Conservation (phyloP, 179 eudicot genomes). For the Dionaea muscipula region DNA sequence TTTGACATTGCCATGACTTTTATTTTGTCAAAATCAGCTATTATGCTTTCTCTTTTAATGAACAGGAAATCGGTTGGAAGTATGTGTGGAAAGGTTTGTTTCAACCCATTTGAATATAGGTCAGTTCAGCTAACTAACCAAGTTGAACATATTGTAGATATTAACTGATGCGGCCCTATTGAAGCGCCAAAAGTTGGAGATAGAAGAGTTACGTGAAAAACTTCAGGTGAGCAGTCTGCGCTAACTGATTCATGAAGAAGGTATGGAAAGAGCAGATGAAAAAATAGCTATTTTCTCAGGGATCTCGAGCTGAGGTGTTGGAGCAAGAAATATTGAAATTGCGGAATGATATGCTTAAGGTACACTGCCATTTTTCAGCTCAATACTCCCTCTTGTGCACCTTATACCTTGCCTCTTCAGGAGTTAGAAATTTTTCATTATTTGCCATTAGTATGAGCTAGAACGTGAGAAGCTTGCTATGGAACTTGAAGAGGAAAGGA, state of each 20-base stretch:
- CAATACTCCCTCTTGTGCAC: neutral
- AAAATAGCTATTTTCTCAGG: constrained; percentile 29
- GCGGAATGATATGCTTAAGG: constrained; percentile 90
- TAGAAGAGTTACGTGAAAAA: constrained; percentile 69
- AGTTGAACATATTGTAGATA: constrained; percentile 36
- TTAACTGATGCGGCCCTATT: constrained; percentile 86
- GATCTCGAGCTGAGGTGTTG: constrained; percentile 71
- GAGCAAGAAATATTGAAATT: constrained; percentile 82
- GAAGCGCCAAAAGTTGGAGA: constrained; percentile 82
- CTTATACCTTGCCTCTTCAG: neutral
- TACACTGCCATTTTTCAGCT: constrained; percentile 12
- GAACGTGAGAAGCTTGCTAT: constrained; percentile 74
- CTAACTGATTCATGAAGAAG: neutral
- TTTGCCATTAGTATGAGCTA: constrained; percentile 59
- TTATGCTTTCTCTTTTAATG: too few species aligned
- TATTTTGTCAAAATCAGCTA: too few species aligned
- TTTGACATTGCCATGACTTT: too few species aligned
- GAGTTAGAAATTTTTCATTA: neutral
- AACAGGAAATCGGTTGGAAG: too few species aligned
- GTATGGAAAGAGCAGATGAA: neutral
- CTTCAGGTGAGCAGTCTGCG: constrained; percentile 50
- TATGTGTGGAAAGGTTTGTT: too few species aligned
- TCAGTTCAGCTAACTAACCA: constrained; percentile 1
- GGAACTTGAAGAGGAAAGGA: constrained; percentile 89
- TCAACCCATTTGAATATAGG: too few species aligned